Percentiles rank a stretch among this genome's conserved stretches.
Conservation (phyloP, 1,284 basidiomycete species). For the Ustilago trichophora region DNA sequence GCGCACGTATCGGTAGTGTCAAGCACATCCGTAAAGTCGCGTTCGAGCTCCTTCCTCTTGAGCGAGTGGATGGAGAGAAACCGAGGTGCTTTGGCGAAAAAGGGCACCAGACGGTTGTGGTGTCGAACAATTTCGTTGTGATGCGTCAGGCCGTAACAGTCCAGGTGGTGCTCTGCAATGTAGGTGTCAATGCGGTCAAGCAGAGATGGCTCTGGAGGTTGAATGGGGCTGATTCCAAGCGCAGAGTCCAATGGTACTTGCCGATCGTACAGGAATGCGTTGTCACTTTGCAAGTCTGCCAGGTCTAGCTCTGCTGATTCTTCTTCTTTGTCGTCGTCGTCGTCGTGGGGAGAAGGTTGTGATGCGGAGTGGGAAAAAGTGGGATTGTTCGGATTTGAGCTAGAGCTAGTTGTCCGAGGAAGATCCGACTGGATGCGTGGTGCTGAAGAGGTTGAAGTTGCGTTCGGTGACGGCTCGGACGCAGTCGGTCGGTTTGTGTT, state of each 20-base stretch:
- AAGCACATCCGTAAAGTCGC: conserved; percentile 21
- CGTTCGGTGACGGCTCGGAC: background rate
- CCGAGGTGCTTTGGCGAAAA: conserved; percentile 33
- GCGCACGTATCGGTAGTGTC: conserved; percentile 31
- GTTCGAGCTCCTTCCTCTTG: conserved; percentile 37
- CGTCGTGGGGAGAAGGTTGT: background rate
- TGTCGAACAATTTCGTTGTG: conserved; percentile 20
- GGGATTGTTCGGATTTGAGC: no score
- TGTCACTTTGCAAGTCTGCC: conserved; percentile 27
- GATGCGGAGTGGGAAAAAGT: no score
- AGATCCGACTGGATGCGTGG: no score
- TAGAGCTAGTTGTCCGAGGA: no score
- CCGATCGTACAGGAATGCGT: conserved; percentile 23
- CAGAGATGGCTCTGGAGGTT: background rate
- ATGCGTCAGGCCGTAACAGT: conserved; percentile 31
- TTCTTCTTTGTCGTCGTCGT: conserved; percentile 4
- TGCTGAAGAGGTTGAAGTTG: background rate
- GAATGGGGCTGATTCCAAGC: conserved; percentile 5
- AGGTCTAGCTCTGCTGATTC: conserved; percentile 14
- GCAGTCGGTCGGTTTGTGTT: background rate
- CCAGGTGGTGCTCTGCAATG: conserved; percentile 24
- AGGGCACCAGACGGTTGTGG: conserved; percentile 20
- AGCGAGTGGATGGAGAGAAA: conserved; percentile 43
- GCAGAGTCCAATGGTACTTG: conserved; percentile 6
- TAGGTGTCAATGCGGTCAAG: conserved; percentile 21